phyloP scores from a whole-genome alignment of 306 rosid species.

The Prunus fruticosa region DNA sequence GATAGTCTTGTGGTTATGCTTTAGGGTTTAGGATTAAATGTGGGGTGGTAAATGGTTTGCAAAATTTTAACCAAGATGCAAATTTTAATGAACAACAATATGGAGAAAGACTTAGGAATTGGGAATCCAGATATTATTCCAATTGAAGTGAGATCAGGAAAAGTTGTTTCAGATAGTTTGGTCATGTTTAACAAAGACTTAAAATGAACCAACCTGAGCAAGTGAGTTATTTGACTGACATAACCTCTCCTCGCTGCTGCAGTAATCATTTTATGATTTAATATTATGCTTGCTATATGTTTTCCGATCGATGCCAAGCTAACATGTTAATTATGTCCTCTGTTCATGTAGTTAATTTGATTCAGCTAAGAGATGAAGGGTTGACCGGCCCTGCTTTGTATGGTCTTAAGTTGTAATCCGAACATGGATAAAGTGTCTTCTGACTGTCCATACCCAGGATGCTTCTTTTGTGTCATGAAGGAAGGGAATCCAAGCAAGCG shows the following conservation, averaged over 20 bases:
- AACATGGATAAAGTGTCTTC: slow-evolving; percentile 84
- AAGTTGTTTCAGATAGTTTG: not conserved
- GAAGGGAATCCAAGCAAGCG: slow-evolving; percentile 97
- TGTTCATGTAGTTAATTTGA: slow-evolving; percentile 33
- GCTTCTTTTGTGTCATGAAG: slow-evolving; percentile 99
- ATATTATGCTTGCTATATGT: too few species aligned
- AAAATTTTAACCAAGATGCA: not conserved
- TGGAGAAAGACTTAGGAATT: not conserved
- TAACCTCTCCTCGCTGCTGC: not conserved
- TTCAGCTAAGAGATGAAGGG: slow-evolving; percentile 33
- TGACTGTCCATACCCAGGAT: slow-evolving; percentile 97
- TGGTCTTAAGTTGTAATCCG: slow-evolving; percentile 19
- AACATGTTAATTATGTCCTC: not conserved
- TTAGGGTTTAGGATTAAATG: not conserved
- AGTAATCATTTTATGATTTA: not conserved
- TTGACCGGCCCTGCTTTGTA: slow-evolving; percentile 26
- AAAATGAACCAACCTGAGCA: not conserved
- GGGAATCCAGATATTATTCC: not conserved
- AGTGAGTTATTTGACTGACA: not conserved
- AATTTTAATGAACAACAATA: not conserved
- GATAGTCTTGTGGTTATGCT: not conserved
- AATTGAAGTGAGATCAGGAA: not conserved
- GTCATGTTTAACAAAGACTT: not conserved
- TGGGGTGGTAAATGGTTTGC: not conserved
- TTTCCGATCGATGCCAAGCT: not conserved